A percentile compares a stretch with the other conserved stretches of the same genome.
These are phyloP conservation scores for Talaromyces verruculosus DNA, from an alignment of 2,329 filamentous ascomycete species.

Conservation along the genomic window DNA sequence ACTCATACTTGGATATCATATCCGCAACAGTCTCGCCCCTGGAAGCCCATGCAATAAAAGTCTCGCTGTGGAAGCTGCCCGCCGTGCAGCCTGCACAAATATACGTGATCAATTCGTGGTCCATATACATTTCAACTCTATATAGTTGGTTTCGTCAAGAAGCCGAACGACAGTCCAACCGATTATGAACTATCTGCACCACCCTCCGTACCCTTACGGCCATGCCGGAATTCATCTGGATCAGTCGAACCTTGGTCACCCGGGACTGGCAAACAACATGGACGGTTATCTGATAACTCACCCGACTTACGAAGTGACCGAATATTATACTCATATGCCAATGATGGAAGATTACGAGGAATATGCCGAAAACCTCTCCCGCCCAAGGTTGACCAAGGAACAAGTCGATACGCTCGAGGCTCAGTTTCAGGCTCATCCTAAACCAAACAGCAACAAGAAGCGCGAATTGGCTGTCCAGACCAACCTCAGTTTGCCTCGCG, in stretches of 20 bases:
- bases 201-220: slow-evolving; percentile 39
- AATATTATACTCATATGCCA: slow-evolving; percentile 44
- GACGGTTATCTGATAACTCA: slow-evolving; percentile 41
- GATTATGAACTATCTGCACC: slow-evolving; percentile 39
- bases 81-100: slow-evolving; percentile 23
- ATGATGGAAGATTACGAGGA: slow-evolving; percentile 47
- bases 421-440: slow-evolving; percentile 52
- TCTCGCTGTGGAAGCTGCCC: slow-evolving; percentile 22
- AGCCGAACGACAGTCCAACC: not conserved
- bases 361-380: slow-evolving; percentile 49
- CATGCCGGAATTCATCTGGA: slow-evolving; percentile 40
- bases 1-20: not conserved
- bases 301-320: slow-evolving; percentile 44
- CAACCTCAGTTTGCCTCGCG: slow-evolving; percentile 50
- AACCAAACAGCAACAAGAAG: slow-evolving; percentile 53
- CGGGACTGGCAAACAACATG: slow-evolving; percentile 40
- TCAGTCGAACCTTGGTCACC: slow-evolving; percentile 40
- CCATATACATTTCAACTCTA: not conserved
- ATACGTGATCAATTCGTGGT: not conserved
- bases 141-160: not conserved
- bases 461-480: slow-evolving; percentile 51
- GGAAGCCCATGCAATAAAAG: slow-evolving; percentile 22
- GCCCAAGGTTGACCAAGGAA: slow-evolving; percentile 53
- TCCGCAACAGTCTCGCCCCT: not conserved
- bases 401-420: slow-evolving; percentile 52